phyloP scores from a whole-genome alignment of 1,284 basidiomycete genomes.

The Cryptococcus floricola region DNA sequence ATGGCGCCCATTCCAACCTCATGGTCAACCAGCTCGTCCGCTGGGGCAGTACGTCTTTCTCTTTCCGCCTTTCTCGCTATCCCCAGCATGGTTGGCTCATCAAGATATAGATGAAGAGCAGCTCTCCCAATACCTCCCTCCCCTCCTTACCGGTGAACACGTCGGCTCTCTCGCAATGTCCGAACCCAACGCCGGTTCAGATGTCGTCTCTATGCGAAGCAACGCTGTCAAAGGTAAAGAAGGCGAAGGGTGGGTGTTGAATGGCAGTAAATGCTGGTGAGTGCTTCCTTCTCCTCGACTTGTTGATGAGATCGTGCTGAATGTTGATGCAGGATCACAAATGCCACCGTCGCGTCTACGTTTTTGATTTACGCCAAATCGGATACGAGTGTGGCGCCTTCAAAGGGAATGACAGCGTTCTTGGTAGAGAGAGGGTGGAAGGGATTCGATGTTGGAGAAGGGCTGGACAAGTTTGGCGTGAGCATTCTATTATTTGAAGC shows the following conservation, averaged over 20 bases:
- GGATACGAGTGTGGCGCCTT: slow-evolving; percentile 59
- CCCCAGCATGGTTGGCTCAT: background rate
- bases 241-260: slow-evolving; percentile 68
- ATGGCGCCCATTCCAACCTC: slow-evolving; percentile 89
- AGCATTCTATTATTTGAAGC: slow-evolving; percentile 11
- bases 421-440: slow-evolving; percentile 74
- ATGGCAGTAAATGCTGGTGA: slow-evolving; percentile 89
- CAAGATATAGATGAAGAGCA: slow-evolving; percentile 56
- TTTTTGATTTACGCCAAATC: slow-evolving; percentile 93
- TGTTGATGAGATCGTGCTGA: background rate
- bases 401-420: slow-evolving; percentile 90
- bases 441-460: slow-evolving; percentile 85
- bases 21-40: slow-evolving; percentile 67
- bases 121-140: slow-evolving; percentile 81
- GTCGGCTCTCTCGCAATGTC: slow-evolving; percentile 92
- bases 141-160: slow-evolving; percentile 73
- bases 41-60: slow-evolving; percentile 62
- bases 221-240: slow-evolving; percentile 63
- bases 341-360: slow-evolving; percentile 83
- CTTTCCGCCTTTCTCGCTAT: background rate
- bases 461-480: slow-evolving; percentile 85
- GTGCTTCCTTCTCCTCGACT: slow-evolving; percentile 20
- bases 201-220: slow-evolving; percentile 86
- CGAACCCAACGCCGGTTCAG: slow-evolving; percentile 83
- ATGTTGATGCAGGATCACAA: slow-evolving; percentile 63